Evolutionary conservation across 352 stramenopile genomes (phyloP), one percentile per base, ranked within the genome.

Genomic region (Pythium pyrilobum): DNA sequence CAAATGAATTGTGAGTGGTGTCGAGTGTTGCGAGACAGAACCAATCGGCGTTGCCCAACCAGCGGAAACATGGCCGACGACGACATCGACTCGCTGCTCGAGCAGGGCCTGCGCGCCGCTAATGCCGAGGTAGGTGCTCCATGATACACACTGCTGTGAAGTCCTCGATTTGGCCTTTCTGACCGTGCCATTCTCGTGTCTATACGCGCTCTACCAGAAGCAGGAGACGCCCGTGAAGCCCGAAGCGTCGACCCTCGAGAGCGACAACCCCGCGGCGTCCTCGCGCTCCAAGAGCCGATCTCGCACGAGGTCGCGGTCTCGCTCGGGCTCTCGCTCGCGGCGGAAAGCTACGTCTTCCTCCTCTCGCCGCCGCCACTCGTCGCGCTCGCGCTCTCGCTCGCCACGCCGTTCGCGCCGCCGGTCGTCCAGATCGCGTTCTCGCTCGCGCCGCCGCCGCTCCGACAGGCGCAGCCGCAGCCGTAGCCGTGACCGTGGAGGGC

Each of bases 1-100:
- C 28, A 29, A 51, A 51, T 59, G 28, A 48, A 32, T 32, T 50
- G 32, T 15, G 15, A 21, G 18, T 44, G 46, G 33, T 45, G 39
- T 31, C 20, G 15, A 29, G n/a, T n/a, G n/a, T n/a, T n/a, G n/a
- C n/a, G n/a, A n/a, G n/a, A n/a, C n/a, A n/a, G n/a, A n/a, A n/a
- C n/a, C n/a, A n/a, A n/a, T n/a, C n/a, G n/a, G n/a, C n/a, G n/a
- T n/a, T n/a, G n/a, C n/a, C n/a, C n/a, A n/a, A n/a, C n/a, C n/a
- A n/a, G n/a, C n/a, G n/a, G n/a, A n/a, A n/a, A n/a, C 38, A 59
- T 56, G 51, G 81, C 80, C 44, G 81, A 89, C 57, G 71, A 86
- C 46, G 83, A 86, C 51, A 93, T 93, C 56, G 81, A 93, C 48
- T 85, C 75, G 59, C 67, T 93, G 58, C 70, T 93, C 48, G 77